Conservation (phyloP, 306 rosid species). For the Pterocarpus santalinus region DNA sequence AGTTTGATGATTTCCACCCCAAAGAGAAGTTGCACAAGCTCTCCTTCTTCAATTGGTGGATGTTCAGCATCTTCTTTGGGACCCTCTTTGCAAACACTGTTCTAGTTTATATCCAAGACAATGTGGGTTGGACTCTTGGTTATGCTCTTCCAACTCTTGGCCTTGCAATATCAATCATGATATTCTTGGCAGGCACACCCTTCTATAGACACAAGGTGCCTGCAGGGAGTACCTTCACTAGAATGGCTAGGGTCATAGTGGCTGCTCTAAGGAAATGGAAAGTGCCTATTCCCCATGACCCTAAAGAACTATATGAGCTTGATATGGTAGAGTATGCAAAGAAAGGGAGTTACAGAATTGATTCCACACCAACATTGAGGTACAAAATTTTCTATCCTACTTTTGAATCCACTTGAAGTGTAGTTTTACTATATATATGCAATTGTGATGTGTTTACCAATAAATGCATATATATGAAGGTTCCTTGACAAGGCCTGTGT, state of each 20-base stretch:
- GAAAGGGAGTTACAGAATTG: conserved; percentile 63
- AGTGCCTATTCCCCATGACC: conserved; percentile 61
- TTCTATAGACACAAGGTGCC: conserved; percentile 83
- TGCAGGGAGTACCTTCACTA: conserved; percentile 73
- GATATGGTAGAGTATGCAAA: conserved; percentile 60
- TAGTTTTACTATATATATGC: neutral
- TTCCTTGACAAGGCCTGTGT: conserved; percentile 80
- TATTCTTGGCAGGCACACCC: conserved; percentile 73
- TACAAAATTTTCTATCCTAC: conserved; percentile 36
- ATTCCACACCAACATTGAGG: conserved; percentile 69
- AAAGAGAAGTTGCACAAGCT: conserved; percentile 78
- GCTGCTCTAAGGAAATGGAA: conserved; percentile 68
- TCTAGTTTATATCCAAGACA: conserved; percentile 77
- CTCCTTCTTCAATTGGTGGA: conserved; percentile 98
- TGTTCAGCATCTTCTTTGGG: conserved; percentile 89
- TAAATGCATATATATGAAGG: conserved; percentile 46
- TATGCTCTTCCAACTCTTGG: conserved; percentile 90
- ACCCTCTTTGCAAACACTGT: conserved; percentile 82
- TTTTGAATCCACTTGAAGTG: neutral
- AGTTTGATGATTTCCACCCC: conserved; percentile 82
- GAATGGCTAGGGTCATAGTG: conserved; percentile 70
- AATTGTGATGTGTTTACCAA: neutral
- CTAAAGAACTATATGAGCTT: conserved; percentile 72
- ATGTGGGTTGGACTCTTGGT: conserved; percentile 82
- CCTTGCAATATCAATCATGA: conserved; percentile 62